These are phyloP conservation scores for Scheffersomyces quercinus DNA, from an alignment of 1,139 yeast genomes.

Conservation along the genomic window DNA sequence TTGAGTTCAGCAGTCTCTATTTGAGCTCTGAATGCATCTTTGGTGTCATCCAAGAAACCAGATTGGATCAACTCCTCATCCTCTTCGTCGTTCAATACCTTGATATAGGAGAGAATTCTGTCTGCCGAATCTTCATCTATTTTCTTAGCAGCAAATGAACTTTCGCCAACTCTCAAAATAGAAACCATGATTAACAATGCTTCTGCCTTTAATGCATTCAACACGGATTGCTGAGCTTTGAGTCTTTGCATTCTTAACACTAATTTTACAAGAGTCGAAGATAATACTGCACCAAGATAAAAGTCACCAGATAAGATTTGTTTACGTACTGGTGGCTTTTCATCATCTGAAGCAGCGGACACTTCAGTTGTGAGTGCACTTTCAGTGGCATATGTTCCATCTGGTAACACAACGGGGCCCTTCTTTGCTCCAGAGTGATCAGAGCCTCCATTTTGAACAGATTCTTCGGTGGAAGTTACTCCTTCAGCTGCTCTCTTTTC, in stretches of 20 bases:
- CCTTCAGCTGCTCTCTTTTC: constrained; percentile 54
- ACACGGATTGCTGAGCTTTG: constrained; percentile 52
- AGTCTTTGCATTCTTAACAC: constrained; percentile 73
- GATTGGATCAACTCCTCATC: constrained; percentile 53
- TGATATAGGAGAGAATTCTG: constrained; percentile 82
- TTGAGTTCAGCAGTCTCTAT: constrained; percentile 55
- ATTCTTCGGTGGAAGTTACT: constrained; percentile 24
- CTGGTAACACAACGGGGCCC: constrained; percentile 89
- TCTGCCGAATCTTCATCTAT: constrained; percentile 96
- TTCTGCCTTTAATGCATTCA: constrained; percentile 91
- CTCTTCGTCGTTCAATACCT: constrained; percentile 69
- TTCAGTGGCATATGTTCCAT: constrained; percentile 98
- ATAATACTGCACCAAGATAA: constrained; percentile 84
- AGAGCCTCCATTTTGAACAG: constrained; percentile 21
- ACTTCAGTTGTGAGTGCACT: constrained; percentile 67
- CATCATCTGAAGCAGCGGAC: constrained; percentile 30
- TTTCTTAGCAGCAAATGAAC: constrained; percentile 68
- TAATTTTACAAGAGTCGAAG: constrained; percentile 87
- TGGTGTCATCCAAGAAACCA: constrained; percentile 87
- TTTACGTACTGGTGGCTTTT: constrained; percentile 76
- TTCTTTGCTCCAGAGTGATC: constrained; percentile 30
- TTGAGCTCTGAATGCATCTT: constrained; percentile 74
- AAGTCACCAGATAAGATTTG: constrained; percentile 86
- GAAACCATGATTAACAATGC: constrained; percentile 92
- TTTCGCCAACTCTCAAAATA: constrained; percentile 84